Evolutionary conservation across 2,329 filamentous ascomycete genomes (phyloP).

Genomic region (Aplosporella prunicola): DNA sequence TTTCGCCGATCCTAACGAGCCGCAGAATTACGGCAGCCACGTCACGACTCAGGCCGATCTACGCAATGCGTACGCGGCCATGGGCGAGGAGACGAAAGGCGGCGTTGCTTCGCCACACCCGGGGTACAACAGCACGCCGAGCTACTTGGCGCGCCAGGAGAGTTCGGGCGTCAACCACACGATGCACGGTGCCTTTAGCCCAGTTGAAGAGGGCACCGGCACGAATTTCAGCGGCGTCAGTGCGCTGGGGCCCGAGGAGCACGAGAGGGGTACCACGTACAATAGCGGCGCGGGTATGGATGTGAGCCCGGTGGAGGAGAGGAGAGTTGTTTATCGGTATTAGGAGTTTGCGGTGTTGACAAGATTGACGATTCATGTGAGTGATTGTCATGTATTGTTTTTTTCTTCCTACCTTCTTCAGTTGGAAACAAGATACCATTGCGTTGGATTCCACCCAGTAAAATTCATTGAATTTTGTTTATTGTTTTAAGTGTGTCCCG

Average conservation of each 20-base stretch:
- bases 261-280: not conserved
- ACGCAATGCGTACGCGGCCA: slow-evolving; percentile 2
- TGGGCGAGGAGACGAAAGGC: slow-evolving; percentile 8
- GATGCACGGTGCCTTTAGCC: slow-evolving; percentile 33
- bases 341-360: no score
- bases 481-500: no score
- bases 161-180: slow-evolving; percentile 35
- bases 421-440: no score
- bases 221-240: not conserved
- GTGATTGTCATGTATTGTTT: no score
- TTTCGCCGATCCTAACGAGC: slow-evolving; percentile 31
- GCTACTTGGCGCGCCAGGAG: slow-evolving; percentile 35
- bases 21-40: slow-evolving; percentile 4
- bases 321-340: slow-evolving; percentile 7
- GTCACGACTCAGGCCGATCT: not conserved
- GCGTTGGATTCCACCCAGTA: no score
- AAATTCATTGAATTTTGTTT: no score
- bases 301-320: slow-evolving; percentile 11
- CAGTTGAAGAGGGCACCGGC: not conserved
- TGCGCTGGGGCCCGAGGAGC: no score
- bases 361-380: no score
- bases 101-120: not conserved
- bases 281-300: slow-evolving; percentile 1
- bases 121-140: slow-evolving; percentile 28
- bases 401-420: no score